Percentiles rank a stretch among this genome's conserved stretches.
Evolutionary conservation across 2,329 filamentous ascomycete genomes (phyloP).

Genomic region (Bipolaris cookei): DNA sequence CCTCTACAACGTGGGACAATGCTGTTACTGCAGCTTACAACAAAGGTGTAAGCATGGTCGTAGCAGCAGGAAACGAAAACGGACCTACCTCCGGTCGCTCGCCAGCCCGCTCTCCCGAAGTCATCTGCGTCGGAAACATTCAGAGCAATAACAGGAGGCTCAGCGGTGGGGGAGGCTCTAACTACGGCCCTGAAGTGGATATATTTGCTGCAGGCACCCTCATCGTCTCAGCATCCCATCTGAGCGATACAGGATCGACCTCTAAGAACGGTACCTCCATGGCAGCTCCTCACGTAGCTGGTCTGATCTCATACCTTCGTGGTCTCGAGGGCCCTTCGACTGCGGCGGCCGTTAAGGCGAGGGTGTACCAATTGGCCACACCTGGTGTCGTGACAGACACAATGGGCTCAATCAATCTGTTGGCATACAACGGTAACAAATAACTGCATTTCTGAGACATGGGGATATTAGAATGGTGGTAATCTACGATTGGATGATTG

Average conservation of each 20-base stretch:
- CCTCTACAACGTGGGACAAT: constrained; percentile 39
- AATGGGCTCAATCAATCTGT: constrained; percentile 28
- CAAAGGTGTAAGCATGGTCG: constrained; percentile 44
- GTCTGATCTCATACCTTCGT: constrained; percentile 72
- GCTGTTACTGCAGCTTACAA: constrained; percentile 43
- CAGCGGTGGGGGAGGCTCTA: constrained; percentile 30
- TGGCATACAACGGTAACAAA: constrained; percentile 41
- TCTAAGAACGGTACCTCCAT: constrained; percentile 66
- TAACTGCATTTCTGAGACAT: background rate
- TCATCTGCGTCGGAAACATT: constrained; percentile 46
- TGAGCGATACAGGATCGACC: constrained; percentile 50
- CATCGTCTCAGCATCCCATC: constrained; percentile 55
- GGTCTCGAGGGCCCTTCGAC: constrained; percentile 49
- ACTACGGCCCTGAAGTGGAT: constrained; percentile 49
- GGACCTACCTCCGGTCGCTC: constrained; percentile 32
- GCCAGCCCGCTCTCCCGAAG: constrained; percentile 45
- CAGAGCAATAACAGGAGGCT: constrained; percentile 32
- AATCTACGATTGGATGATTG: too few relatives aligned
- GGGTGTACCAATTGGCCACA: constrained; percentile 34
- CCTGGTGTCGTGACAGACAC: constrained; percentile 30
- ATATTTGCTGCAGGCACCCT: constrained; percentile 49
- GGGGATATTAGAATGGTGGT: too few relatives aligned
- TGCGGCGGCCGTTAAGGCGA: constrained; percentile 30
- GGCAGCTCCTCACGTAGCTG: constrained; percentile 72
- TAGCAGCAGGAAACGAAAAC: constrained; percentile 47